Conservation (phyloP, 2,329 filamentous ascomycete genomes). For the Neophaeococcomyces mojaviensis region DNA sequence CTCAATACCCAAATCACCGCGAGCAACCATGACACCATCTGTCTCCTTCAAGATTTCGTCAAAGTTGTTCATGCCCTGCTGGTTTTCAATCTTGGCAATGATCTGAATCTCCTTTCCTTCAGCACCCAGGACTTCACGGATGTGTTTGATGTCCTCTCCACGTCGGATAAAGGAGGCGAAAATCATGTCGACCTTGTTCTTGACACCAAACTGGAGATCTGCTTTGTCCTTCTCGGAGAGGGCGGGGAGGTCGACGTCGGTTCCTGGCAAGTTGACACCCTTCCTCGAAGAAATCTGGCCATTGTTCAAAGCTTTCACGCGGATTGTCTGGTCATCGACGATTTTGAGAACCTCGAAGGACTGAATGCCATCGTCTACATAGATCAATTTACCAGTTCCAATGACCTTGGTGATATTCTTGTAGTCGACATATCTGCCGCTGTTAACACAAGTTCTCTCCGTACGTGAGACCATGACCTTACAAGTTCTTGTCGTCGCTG, state of each 20-base stretch:
- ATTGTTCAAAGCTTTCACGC: slow-evolving; percentile 86
- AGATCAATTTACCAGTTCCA: slow-evolving; percentile 81
- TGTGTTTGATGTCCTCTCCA: slow-evolving; percentile 84
- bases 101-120: slow-evolving; percentile 97
- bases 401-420: slow-evolving; percentile 99
- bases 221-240: slow-evolving; percentile 97
- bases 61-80: slow-evolving; percentile 99
- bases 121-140: slow-evolving; percentile 82
- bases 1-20: slow-evolving; percentile 97
- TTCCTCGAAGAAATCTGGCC: slow-evolving; percentile 98
- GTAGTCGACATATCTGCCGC: slow-evolving; percentile 83
- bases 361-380: slow-evolving; percentile 96
- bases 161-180: slow-evolving; percentile 98
- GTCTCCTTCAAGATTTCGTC: slow-evolving; percentile 92
- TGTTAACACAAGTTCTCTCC: slow-evolving; percentile 5
- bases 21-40: slow-evolving; percentile 98
- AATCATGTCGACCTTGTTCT: slow-evolving; percentile 98
- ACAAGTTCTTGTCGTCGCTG: slow-evolving; percentile 92
- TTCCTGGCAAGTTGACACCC: slow-evolving; percentile 98
- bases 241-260: slow-evolving; percentile 93
- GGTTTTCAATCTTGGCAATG: slow-evolving; percentile 99
- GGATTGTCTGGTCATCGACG: slow-evolving; percentile 80
- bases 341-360: slow-evolving; percentile 90
- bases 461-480: slow-evolving; percentile 32
- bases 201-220: slow-evolving; percentile 90